These are phyloP conservation scores for Excoecaria agallocha DNA, from an alignment of 345 rosid species.

Conservation along the genomic window DNA sequence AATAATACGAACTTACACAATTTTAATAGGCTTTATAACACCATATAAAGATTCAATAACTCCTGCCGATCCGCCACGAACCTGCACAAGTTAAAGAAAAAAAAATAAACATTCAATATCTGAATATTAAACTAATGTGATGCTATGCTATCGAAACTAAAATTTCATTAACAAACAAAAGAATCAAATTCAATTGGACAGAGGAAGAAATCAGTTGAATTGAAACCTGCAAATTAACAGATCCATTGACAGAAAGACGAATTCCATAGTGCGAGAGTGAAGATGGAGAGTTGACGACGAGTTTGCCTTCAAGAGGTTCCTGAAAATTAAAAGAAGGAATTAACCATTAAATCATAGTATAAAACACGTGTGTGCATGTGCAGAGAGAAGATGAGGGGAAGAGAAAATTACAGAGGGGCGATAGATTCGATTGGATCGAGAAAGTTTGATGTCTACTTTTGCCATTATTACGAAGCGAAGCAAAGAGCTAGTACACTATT, in stretches of 20 bases:
- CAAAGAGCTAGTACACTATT: no score
- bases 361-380: not conserved
- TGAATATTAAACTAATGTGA: no score
- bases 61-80: conserved; percentile 90
- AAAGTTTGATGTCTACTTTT: conserved; percentile 56
- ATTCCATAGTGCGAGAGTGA: conserved; percentile 72
- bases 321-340: conserved; percentile 14
- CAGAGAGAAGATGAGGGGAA: not conserved
- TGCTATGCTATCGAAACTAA: no score
- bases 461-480: not conserved
- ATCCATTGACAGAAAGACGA: conserved; percentile 63
- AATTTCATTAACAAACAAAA: not conserved
- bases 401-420: conserved; percentile 51
- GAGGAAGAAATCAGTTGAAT: not conserved
- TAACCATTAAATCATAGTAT: not conserved
- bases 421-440: conserved; percentile 63
- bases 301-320: conserved; percentile 71
- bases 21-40: conserved; percentile 66
- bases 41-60: conserved; percentile 80
- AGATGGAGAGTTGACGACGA: conserved; percentile 61
- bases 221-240: conserved; percentile 72
- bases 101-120: not conserved
- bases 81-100: conserved; percentile 34
- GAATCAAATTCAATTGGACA: not conserved
- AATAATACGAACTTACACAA: conserved; percentile 41